A percentile compares a stretch with the other conserved stretches of the same genome.
Evolutionary conservation across 129 eudicot genomes (phyloP).

Genomic region (Kitagawia praeruptora): DNA sequence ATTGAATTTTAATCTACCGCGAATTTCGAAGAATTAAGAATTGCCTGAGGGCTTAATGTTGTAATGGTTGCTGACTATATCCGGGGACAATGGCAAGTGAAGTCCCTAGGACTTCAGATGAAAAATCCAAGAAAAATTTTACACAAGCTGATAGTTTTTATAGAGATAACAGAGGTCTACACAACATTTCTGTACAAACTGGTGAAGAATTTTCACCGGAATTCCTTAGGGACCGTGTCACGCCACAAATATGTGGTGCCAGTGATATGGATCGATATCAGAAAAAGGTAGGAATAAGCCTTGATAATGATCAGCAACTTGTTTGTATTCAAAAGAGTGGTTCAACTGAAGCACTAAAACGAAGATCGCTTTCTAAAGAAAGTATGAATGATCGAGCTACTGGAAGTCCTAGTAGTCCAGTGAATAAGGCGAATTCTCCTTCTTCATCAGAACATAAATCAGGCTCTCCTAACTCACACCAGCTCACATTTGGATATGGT

Average conservation of each 20-base stretch:
- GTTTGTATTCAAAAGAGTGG: constrained; percentile 25
- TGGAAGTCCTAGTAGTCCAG: constrained; percentile 11
- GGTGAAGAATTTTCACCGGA: constrained; percentile 66
- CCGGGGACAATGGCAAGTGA: constrained; percentile 34
- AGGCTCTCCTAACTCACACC: constrained; percentile 21
- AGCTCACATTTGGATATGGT: neutral
- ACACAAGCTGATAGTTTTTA: constrained; percentile 16
- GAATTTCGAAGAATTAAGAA: neutral
- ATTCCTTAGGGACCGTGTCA: constrained; percentile 42
- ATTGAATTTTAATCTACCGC: neutral
- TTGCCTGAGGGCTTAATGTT: neutral
- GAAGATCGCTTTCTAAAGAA: constrained; percentile 19
- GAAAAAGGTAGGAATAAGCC: constrained; percentile 15
- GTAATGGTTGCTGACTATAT: neutral
- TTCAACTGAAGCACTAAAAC: constrained; percentile 14
- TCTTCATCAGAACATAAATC: constrained; percentile 14
- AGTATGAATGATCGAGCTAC: constrained; percentile 17
- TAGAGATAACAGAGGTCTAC: constrained; percentile 11
- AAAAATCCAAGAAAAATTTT: constrained; percentile 13
- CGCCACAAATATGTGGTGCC: constrained; percentile 9
- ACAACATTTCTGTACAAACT: constrained; percentile 52
- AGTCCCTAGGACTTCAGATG: constrained; percentile 24
- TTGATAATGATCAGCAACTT: constrained; percentile 27
- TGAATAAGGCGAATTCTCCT: constrained; percentile 22
- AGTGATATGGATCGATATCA: constrained; percentile 25